Conservation (phyloP, 345 rosid genomes). For the Populus nigra region DNA sequence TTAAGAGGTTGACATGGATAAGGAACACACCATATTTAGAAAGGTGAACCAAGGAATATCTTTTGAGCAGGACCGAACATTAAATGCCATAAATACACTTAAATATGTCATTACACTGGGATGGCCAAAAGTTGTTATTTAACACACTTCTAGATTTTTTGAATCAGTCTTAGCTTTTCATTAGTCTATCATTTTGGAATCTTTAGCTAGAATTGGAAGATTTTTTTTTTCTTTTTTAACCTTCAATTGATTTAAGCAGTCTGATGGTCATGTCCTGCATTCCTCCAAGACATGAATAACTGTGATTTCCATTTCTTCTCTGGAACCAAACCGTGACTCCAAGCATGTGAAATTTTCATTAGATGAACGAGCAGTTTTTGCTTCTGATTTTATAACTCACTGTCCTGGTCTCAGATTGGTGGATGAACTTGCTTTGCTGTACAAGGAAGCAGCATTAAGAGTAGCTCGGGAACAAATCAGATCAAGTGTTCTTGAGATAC, state of each 20-base stretch:
- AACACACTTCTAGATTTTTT: neutral
- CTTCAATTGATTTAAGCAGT: neutral
- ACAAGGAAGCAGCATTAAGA: constrained; percentile 68
- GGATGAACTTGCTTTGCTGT: constrained; percentile 61
- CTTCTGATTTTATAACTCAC: neutral
- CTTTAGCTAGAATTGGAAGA: neutral
- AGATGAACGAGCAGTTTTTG: neutral
- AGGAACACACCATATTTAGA: constrained; percentile 65
- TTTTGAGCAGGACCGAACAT: neutral
- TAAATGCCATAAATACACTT: too few relatives aligned
- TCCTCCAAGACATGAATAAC: neutral
- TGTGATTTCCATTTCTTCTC: neutral
- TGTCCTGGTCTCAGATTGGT: constrained; percentile 55
- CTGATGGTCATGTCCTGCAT: neutral
- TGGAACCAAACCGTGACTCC: neutral
- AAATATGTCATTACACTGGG: too few relatives aligned
- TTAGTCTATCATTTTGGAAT: neutral
- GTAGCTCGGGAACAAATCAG: constrained; percentile 65
- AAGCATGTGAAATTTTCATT: neutral
- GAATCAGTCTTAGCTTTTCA: neutral
- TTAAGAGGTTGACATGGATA: constrained; percentile 77
- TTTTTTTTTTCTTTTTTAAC: neutral
- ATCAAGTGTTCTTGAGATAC: constrained; percentile 43
- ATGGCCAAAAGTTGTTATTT: too few relatives aligned
- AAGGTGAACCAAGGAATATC: constrained; percentile 42